Evolutionary conservation across 108 stramenopile genomes (phyloP).

Genomic region (Fragilariopsis cylindrus): DNA sequence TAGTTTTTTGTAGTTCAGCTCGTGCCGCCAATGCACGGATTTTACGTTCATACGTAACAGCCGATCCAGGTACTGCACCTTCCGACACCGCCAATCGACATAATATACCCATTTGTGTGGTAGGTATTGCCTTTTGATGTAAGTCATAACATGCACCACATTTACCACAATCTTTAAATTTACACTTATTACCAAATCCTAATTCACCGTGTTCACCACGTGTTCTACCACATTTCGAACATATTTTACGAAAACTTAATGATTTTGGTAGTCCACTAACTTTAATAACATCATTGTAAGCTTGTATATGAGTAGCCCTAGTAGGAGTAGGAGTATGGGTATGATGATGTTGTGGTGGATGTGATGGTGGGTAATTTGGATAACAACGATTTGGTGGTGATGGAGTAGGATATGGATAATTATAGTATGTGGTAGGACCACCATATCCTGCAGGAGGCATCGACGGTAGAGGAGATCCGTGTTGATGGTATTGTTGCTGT

Average conservation of each 20-base stretch:
- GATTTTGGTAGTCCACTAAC: constrained; percentile 60
- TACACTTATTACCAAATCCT: constrained; percentile 86
- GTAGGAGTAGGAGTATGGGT: background rate
- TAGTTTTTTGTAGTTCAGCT: constrained; percentile 55
- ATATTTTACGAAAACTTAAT: constrained; percentile 81
- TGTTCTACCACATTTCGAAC: constrained; percentile 74
- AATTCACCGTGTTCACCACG: constrained; percentile 81
- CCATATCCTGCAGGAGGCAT: background rate
- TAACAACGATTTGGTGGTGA: constrained; percentile 7
- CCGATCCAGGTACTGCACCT: constrained; percentile 56
- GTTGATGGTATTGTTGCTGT: constrained; percentile 3
- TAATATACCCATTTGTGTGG: constrained; percentile 60
- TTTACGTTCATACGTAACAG: constrained; percentile 52
- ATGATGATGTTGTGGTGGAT: background rate
- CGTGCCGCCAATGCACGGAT: constrained; percentile 67
- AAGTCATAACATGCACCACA: constrained; percentile 60
- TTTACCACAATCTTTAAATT: constrained; percentile 67
- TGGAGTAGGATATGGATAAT: constrained; percentile 5
- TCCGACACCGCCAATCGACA: constrained; percentile 60
- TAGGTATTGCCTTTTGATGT: constrained; percentile 40
- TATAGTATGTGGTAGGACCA: background rate
- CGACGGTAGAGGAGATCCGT: background rate
- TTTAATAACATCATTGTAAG: constrained; percentile 37
- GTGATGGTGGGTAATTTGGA: constrained; percentile 8
- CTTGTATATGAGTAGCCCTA: background rate